Evolutionary conservation across 345 rosid species (phyloP), one percentile per base, ranked within the genome.

Genomic region (Microthlaspi erraticum): DNA sequence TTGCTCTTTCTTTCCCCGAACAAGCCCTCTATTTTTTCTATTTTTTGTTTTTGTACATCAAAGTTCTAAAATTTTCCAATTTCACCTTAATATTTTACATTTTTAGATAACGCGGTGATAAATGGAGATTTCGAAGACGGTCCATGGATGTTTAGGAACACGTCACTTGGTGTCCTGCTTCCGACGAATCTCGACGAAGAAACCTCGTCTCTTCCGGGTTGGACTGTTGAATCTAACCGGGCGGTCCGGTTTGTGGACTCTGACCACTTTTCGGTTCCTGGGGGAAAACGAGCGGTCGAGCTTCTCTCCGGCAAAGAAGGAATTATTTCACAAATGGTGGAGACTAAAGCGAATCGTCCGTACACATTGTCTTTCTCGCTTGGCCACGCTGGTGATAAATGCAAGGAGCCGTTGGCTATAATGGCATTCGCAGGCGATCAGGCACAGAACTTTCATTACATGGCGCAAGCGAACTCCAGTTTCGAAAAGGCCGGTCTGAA

Each of bases 371-470:
- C 86, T 12, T 94, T 91, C 73, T 72, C 95, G 0, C 60, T 94
- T 29, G 99, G 99, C 9, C 96, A 94, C 3, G 99, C 96, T 0
- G 79, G 79, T 23, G 99, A 94, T 73, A 89, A 85, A 55, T 94
- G 99, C 85, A 94, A 89, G 83, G 81, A 86, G 14, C 99, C 98
- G 0, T 78, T 94, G 3, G 99, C 92, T 4, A 81, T 94, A 9
- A 89, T 91, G 97, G 96, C 93, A 0, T 88, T 85, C 10, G 99
- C 99, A 0, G 99, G 98, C 1, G 99, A 94, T 58, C 99, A 94
- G 49, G 98, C 96, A 0, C 84, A 85, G 49, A 87, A 81, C 51
- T 71, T 88, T 49, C 97, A 94, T 76, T 94, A 94, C 83, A 84
- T 85, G 6, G 85, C 91, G 1, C 77, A 84, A 60, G 75, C 99